phyloP scores from a whole-genome alignment of 140 eudicot genomes.

The Anethum foeniculum region DNA sequence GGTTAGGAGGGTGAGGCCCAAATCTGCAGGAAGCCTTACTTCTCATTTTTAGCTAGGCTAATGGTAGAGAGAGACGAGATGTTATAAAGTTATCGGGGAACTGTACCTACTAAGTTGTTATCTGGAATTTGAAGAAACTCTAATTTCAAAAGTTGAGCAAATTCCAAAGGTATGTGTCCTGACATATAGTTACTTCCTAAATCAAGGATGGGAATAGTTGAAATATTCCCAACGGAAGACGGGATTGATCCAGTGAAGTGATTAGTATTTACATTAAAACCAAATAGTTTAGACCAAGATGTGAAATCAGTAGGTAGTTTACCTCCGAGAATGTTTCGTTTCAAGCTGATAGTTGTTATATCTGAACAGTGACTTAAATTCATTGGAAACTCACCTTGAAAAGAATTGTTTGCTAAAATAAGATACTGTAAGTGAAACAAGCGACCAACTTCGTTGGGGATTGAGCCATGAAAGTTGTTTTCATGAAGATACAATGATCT shows the following conservation, averaged over 20 bases:
- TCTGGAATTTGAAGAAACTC: background rate
- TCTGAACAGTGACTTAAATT: background rate
- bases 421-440: background rate
- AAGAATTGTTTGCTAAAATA: background rate
- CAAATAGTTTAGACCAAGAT: background rate
- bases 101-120: background rate
- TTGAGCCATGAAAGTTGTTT: background rate
- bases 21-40: background rate
- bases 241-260: background rate
- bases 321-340: background rate
- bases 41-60: background rate
- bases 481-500: background rate
- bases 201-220: background rate
- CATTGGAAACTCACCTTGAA: background rate
- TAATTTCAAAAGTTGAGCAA: background rate
- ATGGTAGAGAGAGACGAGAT: background rate
- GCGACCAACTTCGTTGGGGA: background rate
- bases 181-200: background rate
- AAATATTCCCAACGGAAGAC: background rate
- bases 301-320: background rate
- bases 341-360: background rate
- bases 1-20: background rate
- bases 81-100: background rate
- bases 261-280: background rate
- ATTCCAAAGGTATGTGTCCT: background rate